Base-by-base conservation (phyloP, 495 filamentous ascomycete species). In the Xylaria scruposa region DNA sequence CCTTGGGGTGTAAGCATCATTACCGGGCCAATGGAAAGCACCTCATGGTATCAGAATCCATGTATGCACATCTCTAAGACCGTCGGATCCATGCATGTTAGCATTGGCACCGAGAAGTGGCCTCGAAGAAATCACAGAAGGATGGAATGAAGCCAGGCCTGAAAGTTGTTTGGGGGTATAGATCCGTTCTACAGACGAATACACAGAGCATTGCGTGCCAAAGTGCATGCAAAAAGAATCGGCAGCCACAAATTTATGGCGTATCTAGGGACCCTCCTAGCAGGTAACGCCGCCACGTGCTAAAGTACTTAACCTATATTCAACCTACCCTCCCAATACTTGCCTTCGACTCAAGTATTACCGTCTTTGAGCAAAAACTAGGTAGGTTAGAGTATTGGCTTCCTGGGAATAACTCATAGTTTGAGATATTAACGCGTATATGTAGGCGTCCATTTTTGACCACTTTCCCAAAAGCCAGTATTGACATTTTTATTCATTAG, bases 221-320 rank as follows among this genome's bases (percentile, higher is more conserved):
- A 53, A n/a, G 54, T 33, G 33, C 29, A 13, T 58, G n/a, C 4
- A 56, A 56, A 56, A 56, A 26, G n/a, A 51, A 29, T n/a, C 17
- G 58, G 58, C 46, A 47, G 58, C 68, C 58, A 47, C 56, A 49
- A 70, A 42, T 64, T 36, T 70, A 49, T 38, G 46, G 49, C 47
- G 44, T 47, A 40, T 44, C 29, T 71, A 38, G 36, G 36, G 60
- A 65, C 69, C 60, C 69, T 67, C 62, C 51, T 59, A 12, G 62
- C 24, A 71, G 62, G 47, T 60, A 71, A 71, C 70, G 53, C 70
- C 70, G 62, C 70, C 70, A 71, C 70, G 70, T 71, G 62, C 53
- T n/a, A 15, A 64, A 71, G 70, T 65, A 58, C 62, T 44, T 12
- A 53, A 63, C 53, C 58, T 70, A 51, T 64, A 64, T 47, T 40